Percentiles rank a stretch among this genome's conserved stretches.
These are phyloP conservation scores for Nannizziopsis barbatae DNA, from an alignment of 2,329 filamentous ascomycete species.

Conservation along the genomic window DNA sequence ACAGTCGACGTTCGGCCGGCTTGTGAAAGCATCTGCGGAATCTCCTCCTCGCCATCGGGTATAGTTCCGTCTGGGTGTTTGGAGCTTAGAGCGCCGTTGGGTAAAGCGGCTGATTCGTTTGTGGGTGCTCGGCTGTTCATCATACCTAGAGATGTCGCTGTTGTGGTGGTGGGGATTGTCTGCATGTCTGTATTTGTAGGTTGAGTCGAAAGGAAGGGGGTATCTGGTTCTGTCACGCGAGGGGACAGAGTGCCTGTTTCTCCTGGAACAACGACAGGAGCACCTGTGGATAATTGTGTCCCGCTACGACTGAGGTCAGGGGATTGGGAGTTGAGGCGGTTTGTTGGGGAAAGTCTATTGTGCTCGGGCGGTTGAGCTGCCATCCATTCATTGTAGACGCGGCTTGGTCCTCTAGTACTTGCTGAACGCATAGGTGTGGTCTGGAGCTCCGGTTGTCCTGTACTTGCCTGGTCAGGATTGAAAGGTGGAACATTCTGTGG, in stretches of 20 bases:
- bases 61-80: background rate
- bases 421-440: background rate
- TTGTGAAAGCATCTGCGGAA: background rate
- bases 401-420: background rate
- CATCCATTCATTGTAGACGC: constrained; percentile 7
- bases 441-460: background rate
- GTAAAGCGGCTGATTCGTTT: background rate
- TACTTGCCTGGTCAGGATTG: background rate
- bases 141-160: constrained; percentile 3
- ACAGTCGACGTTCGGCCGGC: constrained; percentile 44
- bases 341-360: background rate
- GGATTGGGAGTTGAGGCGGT: background rate
- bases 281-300: constrained; percentile 10
- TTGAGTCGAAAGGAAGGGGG: constrained; percentile 12
- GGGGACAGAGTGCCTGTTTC: background rate
- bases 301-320: constrained; percentile 1
- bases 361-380: background rate
- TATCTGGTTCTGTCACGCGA: constrained; percentile 10
- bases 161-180: constrained; percentile 20
- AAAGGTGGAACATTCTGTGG: background rate
- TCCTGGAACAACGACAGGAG: constrained; percentile 4
- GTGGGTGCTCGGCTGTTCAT: background rate
- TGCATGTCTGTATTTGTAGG: constrained; percentile 19
- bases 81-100: background rate
- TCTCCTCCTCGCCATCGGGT: background rate